A percentile compares a stretch with the other conserved stretches of the same genome.
Conservation (phyloP, 345 rosid species). For the sweet orange (Citrus sinensis) region DVS_A1.0 CM039168.1:27406001-27406500, state of each 20-base stretch:
- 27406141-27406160: conserved; percentile 98
- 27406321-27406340: conserved; percentile 89
- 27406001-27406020: conserved; percentile 49
- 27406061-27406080: conserved; percentile 1
- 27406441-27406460: not conserved
- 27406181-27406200: conserved; percentile 53
- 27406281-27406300: conserved; percentile 83
- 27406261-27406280: conserved; percentile 67
- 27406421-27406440: not conserved
- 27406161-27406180: conserved; percentile 93
- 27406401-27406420: not conserved
- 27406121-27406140: conserved; percentile 87
- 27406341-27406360: conserved; percentile 85
- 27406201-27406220: not conserved
- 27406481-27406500: not conserved
- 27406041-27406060: conserved; percentile 1
- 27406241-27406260: conserved; percentile 3
- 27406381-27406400: conserved; percentile 13
- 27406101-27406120: conserved; percentile 78
- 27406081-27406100: conserved; percentile 6
- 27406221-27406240: conserved; percentile 1
- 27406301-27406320: conserved; percentile 71
- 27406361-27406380: conserved; percentile 32
- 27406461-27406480: not conserved
- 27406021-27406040: conserved; percentile 13